Base-by-base conservation (phyloP, 164 flowering plant species). In the Nelumbo lutea region DNA sequence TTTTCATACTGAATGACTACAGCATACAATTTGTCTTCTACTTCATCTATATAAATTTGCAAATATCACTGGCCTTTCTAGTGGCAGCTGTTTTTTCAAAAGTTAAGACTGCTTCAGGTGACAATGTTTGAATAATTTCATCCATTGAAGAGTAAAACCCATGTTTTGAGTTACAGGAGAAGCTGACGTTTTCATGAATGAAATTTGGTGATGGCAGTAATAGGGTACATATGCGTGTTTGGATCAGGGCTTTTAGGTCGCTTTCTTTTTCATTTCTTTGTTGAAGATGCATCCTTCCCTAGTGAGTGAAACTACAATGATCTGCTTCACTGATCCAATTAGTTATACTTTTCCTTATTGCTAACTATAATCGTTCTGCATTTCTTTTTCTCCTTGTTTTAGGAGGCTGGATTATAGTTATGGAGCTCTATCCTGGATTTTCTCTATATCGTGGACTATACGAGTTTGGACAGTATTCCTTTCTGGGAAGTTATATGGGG, bases 381-480 rank as follows among this genome's bases (percentile, higher is more conserved):
- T 43, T 66, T 75, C n/a, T 70, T 39, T 56, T 69, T 47, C 27
- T 27, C 27, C 27, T 46, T 72, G 4, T 67, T 83, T 59, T 70
- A 94, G 98, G 83, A 72, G 83, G 76, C 51, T 84, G 97, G 95
- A 73, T 93, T 63, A 72, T 84, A 48, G 84, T 78, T 38, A 76
- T 92, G 90, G 98, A 96, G 85, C 56, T 92, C 61, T 87, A 74
- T 80, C 99, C 99, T 59, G 96, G 96, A 27, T 96, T 92, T 76
- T 61, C 97, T 64, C 77, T 92, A 50, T 89, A 82, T 74, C 91
- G 99, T 62, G 99, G 96, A 41, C 78, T 96, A 42, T 96, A 84
- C 77, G 99, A 96, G 83, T 83, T 96, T 60, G 73, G 82, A 61
- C 83, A 86, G 59, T 89, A 82, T 84, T 70, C 97, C 42, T 76